Evolutionary conservation across 2,329 filamentous ascomycete genomes (phyloP).

Genomic region (Monosporascus sp.): DNA sequence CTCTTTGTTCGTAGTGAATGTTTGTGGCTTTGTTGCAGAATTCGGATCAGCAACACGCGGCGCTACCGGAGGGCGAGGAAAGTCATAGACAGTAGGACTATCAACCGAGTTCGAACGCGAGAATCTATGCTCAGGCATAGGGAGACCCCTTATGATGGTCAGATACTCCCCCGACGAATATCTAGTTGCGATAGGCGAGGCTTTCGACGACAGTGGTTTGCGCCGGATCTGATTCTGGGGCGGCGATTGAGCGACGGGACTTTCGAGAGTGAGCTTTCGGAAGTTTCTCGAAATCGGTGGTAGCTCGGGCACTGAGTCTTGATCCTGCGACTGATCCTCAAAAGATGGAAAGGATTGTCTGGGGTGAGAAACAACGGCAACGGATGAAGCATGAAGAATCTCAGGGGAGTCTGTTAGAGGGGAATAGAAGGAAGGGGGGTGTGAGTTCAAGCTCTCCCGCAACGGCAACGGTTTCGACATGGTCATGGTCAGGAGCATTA

Average conservation of each 20-base stretch:
- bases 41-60: conserved; percentile 16
- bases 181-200: conserved; percentile 44
- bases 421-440: conserved; percentile 1
- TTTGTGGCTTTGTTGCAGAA: conserved; percentile 12
- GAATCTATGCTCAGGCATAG: conserved; percentile 47
- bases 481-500: neutral
- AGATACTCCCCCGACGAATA: conserved; percentile 39
- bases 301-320: conserved; percentile 25
- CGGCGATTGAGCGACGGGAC: conserved; percentile 13
- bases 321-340: conserved; percentile 17
- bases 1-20: conserved; percentile 17
- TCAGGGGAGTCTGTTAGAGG: conserved; percentile 21
- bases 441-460: conserved; percentile 1
- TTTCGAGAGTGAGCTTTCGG: conserved; percentile 23
- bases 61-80: conserved; percentile 29
- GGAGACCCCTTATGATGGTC: conserved; percentile 32
- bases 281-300: conserved; percentile 22
- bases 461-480: neutral
- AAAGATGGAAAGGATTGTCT: conserved; percentile 17
- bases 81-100: conserved; percentile 59
- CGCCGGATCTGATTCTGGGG: conserved; percentile 41
- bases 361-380: conserved; percentile 18
- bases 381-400: conserved; percentile 33
- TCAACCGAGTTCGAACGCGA: conserved; percentile 51
- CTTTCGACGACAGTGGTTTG: conserved; percentile 54